Percentiles rank a stretch among this genome's conserved stretches.
phyloP scores from a whole-genome alignment of 306 rosid genomes.

The Fragaria iinumae region DNA sequence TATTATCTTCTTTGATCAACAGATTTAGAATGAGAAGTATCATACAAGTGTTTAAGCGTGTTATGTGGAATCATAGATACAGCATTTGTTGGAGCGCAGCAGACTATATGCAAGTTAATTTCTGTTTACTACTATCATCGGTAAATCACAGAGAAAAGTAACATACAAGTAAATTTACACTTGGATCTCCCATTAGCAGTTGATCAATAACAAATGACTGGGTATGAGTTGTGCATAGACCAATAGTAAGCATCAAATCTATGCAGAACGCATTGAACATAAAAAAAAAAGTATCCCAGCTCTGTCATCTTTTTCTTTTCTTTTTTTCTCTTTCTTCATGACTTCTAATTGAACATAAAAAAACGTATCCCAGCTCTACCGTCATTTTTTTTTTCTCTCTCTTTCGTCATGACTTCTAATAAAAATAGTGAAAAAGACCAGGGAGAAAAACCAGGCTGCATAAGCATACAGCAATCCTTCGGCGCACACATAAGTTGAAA shows the following conservation, averaged over 20 bases:
- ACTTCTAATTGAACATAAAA: conserved; percentile 2
- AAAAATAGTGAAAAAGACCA: conserved; percentile 15
- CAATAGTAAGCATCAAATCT: conserved; percentile 32
- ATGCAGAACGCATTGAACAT: conserved; percentile 52
- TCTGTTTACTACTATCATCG: neutral
- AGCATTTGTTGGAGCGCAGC: neutral
- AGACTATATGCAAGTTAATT: neutral
- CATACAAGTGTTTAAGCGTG: neutral
- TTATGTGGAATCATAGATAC: neutral
- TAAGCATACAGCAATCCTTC: conserved; percentile 15
- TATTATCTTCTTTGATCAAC: too few species aligned
- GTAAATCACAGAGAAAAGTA: neutral
- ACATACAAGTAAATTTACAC: conserved; percentile 15
- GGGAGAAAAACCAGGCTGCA: conserved; percentile 23
- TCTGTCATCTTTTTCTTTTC: conserved; percentile 14
- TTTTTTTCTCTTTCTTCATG: neutral
- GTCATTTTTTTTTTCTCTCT: too few species aligned
- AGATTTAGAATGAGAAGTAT: too few species aligned
- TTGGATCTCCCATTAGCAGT: conserved; percentile 22
- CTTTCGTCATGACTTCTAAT: neutral
- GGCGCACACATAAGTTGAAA: conserved; percentile 25
- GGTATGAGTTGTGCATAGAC: conserved; percentile 29
- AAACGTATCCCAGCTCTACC: too few species aligned
- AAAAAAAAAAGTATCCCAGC: conserved; percentile 36
- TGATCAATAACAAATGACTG: conserved; percentile 25